phyloP scores from a whole-genome alignment of 345 rosid genomes.

The Corchorus capsularis region DNA sequence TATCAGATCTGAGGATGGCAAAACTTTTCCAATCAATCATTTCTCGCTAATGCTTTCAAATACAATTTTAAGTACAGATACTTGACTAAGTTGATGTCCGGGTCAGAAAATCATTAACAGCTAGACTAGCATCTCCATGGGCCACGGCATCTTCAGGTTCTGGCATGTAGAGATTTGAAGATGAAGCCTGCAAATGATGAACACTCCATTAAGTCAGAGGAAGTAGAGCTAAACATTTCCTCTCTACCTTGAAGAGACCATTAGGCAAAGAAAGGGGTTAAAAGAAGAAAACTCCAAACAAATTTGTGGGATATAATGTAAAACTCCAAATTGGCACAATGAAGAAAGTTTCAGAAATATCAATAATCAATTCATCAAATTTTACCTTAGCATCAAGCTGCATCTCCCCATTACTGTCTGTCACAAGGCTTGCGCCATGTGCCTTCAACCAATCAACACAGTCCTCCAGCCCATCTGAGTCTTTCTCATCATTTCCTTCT shows the following conservation, averaged over 20 bases:
- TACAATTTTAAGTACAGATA: slow-evolving; percentile 9
- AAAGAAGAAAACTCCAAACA: background rate
- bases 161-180: slow-evolving; percentile 79
- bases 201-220: background rate
- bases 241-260: background rate
- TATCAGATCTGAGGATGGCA: slow-evolving; percentile 9
- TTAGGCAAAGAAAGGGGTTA: too few relatives aligned
- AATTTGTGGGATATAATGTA: background rate
- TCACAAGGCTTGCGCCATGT: slow-evolving; percentile 72
- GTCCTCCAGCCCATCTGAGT: slow-evolving; percentile 58
- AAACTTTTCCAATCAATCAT: background rate
- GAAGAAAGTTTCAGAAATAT: background rate
- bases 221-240: background rate
- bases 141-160: slow-evolving; percentile 96
- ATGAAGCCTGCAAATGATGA: slow-evolving; percentile 61
- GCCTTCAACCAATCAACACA: slow-evolving; percentile 89
- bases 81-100: slow-evolving; percentile 42
- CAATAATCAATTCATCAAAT: too few relatives aligned
- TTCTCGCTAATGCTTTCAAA: slow-evolving; percentile 19
- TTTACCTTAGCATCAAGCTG: slow-evolving; percentile 82
- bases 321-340: background rate
- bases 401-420: slow-evolving; percentile 68
- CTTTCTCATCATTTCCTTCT: slow-evolving; percentile 62
- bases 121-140: slow-evolving; percentile 89
- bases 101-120: slow-evolving; percentile 85